Evolutionary conservation across 495 filamentous ascomycete genomes (phyloP).

Genomic region (Penicillium roqueforti): DNA sequence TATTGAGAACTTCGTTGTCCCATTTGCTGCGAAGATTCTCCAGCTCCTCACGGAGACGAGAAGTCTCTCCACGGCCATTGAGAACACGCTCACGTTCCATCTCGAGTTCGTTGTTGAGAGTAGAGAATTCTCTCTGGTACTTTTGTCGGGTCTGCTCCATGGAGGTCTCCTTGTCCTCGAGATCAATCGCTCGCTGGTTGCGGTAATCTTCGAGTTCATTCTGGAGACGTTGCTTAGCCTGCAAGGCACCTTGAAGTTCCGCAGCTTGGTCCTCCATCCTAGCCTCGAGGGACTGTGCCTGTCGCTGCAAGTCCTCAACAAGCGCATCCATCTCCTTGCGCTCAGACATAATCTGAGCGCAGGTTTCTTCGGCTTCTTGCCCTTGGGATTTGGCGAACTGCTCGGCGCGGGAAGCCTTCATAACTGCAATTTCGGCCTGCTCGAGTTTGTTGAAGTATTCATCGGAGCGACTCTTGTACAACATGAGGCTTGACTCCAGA

Average conservation of each 20-base stretch:
- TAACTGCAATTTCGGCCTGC: slow-evolving; percentile 90
- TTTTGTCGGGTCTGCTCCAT: slow-evolving; percentile 98
- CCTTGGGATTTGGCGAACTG: slow-evolving; percentile 89
- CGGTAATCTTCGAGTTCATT: slow-evolving; percentile 98
- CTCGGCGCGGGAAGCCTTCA: slow-evolving; percentile 88
- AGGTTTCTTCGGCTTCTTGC: slow-evolving; percentile 86
- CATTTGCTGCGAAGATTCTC: slow-evolving; percentile 94
- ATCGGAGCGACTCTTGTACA: slow-evolving; percentile 91
- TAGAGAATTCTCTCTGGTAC: slow-evolving; percentile 89
- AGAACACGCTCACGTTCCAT: slow-evolving; percentile 84
- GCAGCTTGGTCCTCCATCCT: slow-evolving; percentile 88
- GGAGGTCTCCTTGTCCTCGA: slow-evolving; percentile 93
- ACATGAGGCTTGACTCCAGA: slow-evolving; percentile 71
- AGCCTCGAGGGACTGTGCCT: slow-evolving; percentile 85
- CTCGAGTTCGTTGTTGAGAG: slow-evolving; percentile 85
- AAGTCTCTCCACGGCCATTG: slow-evolving; percentile 61
- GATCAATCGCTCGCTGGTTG: slow-evolving; percentile 88
- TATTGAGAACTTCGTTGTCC: slow-evolving; percentile 98
- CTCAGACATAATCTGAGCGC: slow-evolving; percentile 85
- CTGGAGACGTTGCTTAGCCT: slow-evolving; percentile 91
- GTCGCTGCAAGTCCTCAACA: slow-evolving; percentile 85
- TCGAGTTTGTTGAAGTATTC: slow-evolving; percentile 98
- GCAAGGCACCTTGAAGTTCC: slow-evolving; percentile 78
- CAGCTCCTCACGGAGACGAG: slow-evolving; percentile 83
- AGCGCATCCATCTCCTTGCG: slow-evolving; percentile 83